Base-by-base conservation (phyloP, 2,329 filamentous ascomycete genomes). In the Fusarium sambucinum region DNA sequence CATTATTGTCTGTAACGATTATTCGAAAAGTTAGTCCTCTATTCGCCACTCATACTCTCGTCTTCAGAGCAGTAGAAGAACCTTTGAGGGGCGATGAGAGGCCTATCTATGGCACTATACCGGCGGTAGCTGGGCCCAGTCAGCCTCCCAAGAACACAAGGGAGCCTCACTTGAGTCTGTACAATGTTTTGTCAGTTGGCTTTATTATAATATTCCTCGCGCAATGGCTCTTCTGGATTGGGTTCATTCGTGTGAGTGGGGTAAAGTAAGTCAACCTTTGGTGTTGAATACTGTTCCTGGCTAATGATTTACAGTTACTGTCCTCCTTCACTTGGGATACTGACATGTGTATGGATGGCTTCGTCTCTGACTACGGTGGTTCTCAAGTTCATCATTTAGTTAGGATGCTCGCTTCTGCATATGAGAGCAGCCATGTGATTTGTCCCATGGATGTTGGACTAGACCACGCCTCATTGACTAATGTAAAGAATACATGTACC, bases 151-250 rank as follows among this genome's bases (percentile, higher is more conserved):
- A n/a, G 7, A 17, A 2, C 6, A 7, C 2, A 3, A 44, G 21
- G n/a, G 25, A 16, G 9, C 44, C n/a, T 2, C 30, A 51, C 8
- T 3, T 30, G 12, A 42, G 14, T 7, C 29, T 70, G 9, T 56
- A 55, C 6, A n/a, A 32, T 8, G 6, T n/a, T 23, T 5, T 51
- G 1, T 21, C 41, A 2, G 35, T 29, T 25, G 40, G n/a, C 1
- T 17, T 70, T 2, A 27, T 17, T 10, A 0, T 53, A 1, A 41
- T 64, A 25, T 68, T 42, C 25, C 17, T 58, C 19, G 33, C 59
- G 3, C 66, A 68, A 19, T 68, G 55, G 40, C 19, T 70, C 0
- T 70, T 70, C 47, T 70, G 67, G 67, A 13, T 25, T 3, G 67
- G 66, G 2, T 70, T 68, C 3, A 45, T 68, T 17, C 17, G 27